These are phyloP conservation scores for Pythium biforme DNA, from an alignment of 352 stramenopile genomes.

Conservation along the genomic window DNA sequence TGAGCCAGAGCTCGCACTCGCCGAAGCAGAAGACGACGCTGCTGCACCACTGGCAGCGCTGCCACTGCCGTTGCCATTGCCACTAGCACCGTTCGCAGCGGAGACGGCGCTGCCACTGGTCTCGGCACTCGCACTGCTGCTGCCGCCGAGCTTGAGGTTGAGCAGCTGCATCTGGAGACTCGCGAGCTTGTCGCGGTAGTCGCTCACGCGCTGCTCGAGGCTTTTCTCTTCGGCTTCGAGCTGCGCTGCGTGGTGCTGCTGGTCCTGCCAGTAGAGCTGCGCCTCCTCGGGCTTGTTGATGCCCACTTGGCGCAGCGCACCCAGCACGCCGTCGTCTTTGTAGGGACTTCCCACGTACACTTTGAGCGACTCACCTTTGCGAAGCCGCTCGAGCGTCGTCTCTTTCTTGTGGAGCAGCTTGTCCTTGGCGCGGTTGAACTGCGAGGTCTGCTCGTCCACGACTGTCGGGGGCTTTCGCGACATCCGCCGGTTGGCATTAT, in stretches of 20 bases:
- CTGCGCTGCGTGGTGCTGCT: slow-evolving; percentile 68
- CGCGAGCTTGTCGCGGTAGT: slow-evolving; percentile 60
- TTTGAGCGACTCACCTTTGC: slow-evolving; percentile 60
- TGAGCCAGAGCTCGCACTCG: neutral
- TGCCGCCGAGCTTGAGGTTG: slow-evolving; percentile 66
- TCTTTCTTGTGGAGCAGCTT: slow-evolving; percentile 80
- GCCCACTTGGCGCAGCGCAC: slow-evolving; percentile 66
- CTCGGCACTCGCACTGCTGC: slow-evolving; percentile 6
- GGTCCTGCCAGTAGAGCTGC: slow-evolving; percentile 75
- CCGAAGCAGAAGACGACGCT: neutral
- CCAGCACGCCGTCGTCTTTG: slow-evolving; percentile 73
- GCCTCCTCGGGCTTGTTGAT: slow-evolving; percentile 79
- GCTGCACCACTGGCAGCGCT: no score
- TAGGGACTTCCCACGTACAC: slow-evolving; percentile 69
- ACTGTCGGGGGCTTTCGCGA: neutral
- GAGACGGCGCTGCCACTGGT: slow-evolving; percentile 6
- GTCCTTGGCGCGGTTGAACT: slow-evolving; percentile 63
- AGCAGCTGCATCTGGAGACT: slow-evolving; percentile 58
- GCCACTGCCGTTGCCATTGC: neutral
- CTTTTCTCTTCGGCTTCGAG: slow-evolving; percentile 61
- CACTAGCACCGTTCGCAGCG: neutral
- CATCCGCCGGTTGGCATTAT: neutral
- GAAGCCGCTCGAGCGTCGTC: slow-evolving; percentile 49
- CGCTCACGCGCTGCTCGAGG: slow-evolving; percentile 56
- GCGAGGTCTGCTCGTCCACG: slow-evolving; percentile 31